Evolutionary conservation across 805 yeast genomes (phyloP).

Genomic region (Saccharomycopsis fibuligera): DNA sequence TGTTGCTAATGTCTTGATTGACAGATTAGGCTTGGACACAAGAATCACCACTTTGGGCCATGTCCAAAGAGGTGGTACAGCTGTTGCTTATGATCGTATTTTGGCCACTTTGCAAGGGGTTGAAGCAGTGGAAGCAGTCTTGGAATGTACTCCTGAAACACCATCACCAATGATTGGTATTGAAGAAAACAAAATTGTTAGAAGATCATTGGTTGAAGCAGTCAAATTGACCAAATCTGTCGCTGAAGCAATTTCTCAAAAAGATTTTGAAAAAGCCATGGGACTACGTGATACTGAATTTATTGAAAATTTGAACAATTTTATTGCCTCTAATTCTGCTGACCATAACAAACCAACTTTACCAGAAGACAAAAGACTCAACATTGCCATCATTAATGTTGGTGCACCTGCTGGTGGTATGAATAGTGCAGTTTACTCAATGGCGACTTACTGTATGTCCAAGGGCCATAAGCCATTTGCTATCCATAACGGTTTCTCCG

Average conservation of each 20-base stretch:
- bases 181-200: conserved; percentile 61
- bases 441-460: conserved; percentile 68
- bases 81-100: conserved; percentile 89
- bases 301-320: conserved; percentile 56
- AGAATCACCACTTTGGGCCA: conserved; percentile 94
- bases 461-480: conserved; percentile 69
- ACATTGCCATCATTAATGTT: conserved; percentile 64
- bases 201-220: conserved; percentile 66
- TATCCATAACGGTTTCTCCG: conserved; percentile 69
- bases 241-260: conserved; percentile 58
- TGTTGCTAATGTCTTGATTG: conserved; percentile 77
- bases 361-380: conserved; percentile 47
- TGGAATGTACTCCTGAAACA: conserved; percentile 60
- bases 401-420: conserved; percentile 81
- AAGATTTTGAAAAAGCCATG: conserved; percentile 67
- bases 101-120: conserved; percentile 96
- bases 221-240: conserved; percentile 66
- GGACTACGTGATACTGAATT: conserved; percentile 65
- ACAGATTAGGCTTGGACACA: conserved; percentile 81
- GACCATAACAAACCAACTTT: conserved; percentile 58
- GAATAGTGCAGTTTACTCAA: conserved; percentile 71
- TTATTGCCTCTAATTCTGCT: conserved; percentile 59
- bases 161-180: conserved; percentile 78
- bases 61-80: conserved; percentile 98
- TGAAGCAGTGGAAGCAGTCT: conserved; percentile 70